phyloP scores from a whole-genome alignment of 352 stramenopile genomes.

The Phytophthora nicotianae region DNA sequence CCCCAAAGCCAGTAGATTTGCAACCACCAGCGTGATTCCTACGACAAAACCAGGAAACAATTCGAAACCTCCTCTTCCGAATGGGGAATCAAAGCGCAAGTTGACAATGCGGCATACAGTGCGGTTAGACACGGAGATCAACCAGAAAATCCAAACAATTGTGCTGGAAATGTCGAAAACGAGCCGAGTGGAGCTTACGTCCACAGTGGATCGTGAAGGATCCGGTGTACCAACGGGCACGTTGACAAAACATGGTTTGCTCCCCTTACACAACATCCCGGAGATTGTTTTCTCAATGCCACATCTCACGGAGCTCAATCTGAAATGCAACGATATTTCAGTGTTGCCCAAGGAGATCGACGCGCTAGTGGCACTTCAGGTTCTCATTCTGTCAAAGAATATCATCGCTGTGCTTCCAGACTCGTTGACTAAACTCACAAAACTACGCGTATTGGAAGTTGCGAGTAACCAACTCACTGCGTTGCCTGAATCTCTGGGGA shows the following conservation, averaged over 20 bases:
- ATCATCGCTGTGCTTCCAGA: conserved; percentile 53
- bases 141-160: conserved; percentile 42
- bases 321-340: conserved; percentile 71
- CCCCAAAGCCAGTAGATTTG: conserved; percentile 7
- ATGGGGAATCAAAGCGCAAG: conserved; percentile 29
- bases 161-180: conserved; percentile 59
- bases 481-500: conserved; percentile 55
- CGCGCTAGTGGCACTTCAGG: conserved; percentile 45
- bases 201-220: conserved; percentile 47
- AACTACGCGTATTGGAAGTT: conserved; percentile 57
- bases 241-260: conserved; percentile 55
- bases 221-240: conserved; percentile 46
- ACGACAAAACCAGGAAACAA: not conserved
- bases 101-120: conserved; percentile 45
- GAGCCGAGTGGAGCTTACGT: conserved; percentile 68
- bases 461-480: conserved; percentile 60
- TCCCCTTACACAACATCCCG: conserved; percentile 53
- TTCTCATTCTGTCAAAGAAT: conserved; percentile 71
- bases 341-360: conserved; percentile 64
- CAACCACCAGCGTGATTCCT: conserved; percentile 26
- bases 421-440: conserved; percentile 50
- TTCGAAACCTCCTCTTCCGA: conserved; percentile 1
- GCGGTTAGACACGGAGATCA: conserved; percentile 33
- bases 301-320: conserved; percentile 62
- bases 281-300: conserved; percentile 64